Conservation (phyloP, 1,139 yeast species). For the Saccharomycopsis hybrid region DNA sequence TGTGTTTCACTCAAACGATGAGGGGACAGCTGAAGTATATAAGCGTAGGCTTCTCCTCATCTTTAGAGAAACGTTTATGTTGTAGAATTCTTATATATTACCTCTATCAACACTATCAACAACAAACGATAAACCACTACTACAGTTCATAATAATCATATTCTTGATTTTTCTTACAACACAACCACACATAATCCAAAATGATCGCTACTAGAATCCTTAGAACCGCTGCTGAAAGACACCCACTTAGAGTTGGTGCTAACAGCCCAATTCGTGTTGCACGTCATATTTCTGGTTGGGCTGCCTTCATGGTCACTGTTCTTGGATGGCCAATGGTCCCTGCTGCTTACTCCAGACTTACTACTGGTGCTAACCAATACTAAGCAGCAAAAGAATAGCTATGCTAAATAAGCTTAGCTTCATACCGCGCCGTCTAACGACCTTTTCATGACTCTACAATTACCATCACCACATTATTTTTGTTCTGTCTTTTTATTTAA, state of each 20-base stretch:
- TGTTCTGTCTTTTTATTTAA: no score
- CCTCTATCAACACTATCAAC: no score
- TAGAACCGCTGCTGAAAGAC: conserved; percentile 17
- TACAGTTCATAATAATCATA: no score
- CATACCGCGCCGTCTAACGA: background rate
- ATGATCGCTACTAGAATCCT: conserved; percentile 18
- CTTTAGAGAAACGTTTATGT: no score
- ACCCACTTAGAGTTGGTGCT: conserved; percentile 17
- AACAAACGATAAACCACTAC: no score
- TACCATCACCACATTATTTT: no score
- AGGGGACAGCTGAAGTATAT: no score
- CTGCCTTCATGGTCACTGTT: conserved; percentile 9
- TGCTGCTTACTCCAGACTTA: conserved; percentile 21
- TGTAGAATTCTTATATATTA: no score
- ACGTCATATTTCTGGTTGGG: conserved; percentile 18
- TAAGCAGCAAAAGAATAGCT: conserved; percentile 22
- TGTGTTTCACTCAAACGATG: no score
- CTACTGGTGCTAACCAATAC: conserved; percentile 28
- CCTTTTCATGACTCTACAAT: no score
- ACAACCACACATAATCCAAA: background rate
- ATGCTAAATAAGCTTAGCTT: background rate
- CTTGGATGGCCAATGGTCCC: conserved; percentile 20
- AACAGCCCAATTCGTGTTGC: conserved; percentile 12
- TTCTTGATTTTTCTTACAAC: no score
- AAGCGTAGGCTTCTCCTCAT: no score